phyloP scores from a whole-genome alignment of 1,284 basidiomycete genomes.

The Sporisorium sorghi region DNA sequence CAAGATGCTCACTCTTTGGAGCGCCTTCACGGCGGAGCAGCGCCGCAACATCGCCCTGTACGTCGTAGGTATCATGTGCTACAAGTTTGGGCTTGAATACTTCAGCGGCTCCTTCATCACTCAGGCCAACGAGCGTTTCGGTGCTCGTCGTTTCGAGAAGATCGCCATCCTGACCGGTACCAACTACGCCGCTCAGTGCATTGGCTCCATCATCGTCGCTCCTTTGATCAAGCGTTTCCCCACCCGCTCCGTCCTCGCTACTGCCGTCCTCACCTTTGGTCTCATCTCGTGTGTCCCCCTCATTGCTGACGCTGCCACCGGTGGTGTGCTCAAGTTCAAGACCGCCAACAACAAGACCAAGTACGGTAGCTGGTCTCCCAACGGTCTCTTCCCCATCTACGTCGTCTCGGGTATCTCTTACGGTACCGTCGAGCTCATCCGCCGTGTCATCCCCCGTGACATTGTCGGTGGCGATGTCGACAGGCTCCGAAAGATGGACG shows the following conservation, averaged over 20 bases:
- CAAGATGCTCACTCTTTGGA: conserved; percentile 28
- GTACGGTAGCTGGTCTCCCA: conserved; percentile 68
- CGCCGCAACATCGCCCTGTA: conserved; percentile 62
- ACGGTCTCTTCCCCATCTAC: conserved; percentile 68
- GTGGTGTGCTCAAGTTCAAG: conserved; percentile 60
- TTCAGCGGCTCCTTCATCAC: conserved; percentile 64
- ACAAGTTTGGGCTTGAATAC: conserved; percentile 57
- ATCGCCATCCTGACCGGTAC: conserved; percentile 64
- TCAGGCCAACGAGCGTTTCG: conserved; percentile 64
- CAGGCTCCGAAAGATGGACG: conserved; percentile 69
- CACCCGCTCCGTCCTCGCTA: conserved; percentile 68
- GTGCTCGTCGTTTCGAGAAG: conserved; percentile 57
- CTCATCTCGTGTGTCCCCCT: conserved; percentile 67
- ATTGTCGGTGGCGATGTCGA: conserved; percentile 66
- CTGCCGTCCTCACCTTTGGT: conserved; percentile 67
- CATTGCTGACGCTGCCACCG: conserved; percentile 69
- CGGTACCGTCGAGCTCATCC: conserved; percentile 70
- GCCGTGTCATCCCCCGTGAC: conserved; percentile 69
- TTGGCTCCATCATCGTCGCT: conserved; percentile 65
- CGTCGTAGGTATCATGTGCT: conserved; percentile 61
- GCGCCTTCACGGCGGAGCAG: conserved; percentile 57
- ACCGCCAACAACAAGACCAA: conserved; percentile 60
- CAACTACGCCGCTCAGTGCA: conserved; percentile 67
- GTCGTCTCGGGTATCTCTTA: conserved; percentile 67
- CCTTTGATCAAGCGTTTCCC: conserved; percentile 69